These are phyloP conservation scores for Ceratobasidium sp. DNA, from an alignment of 1,284 basidiomycete species.

Conservation along the genomic window DNA sequence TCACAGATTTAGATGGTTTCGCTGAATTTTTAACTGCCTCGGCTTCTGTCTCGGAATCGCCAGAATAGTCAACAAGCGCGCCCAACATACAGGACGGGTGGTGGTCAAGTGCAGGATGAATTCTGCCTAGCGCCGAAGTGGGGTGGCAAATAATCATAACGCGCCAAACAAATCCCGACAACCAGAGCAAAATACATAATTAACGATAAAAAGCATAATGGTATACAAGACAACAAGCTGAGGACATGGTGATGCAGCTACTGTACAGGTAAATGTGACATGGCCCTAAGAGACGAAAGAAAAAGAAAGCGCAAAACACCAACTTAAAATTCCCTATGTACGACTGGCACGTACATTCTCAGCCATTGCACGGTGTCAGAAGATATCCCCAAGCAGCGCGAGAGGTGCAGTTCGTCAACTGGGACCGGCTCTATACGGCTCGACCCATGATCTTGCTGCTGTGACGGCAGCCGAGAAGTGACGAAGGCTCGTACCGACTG, in stretches of 20 bases:
- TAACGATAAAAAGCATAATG: not conserved
- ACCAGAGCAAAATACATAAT: not conserved
- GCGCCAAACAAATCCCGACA: not conserved
- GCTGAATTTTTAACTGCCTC: not conserved
- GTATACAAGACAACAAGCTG: not conserved
- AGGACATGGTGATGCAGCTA: not conserved
- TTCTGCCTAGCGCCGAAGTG: not conserved
- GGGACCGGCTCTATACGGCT: not conserved
- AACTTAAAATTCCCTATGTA: constrained; percentile 10
- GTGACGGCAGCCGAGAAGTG: not conserved
- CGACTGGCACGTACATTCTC: constrained; percentile 24
- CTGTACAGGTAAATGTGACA: not conserved
- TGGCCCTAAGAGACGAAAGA: not conserved
- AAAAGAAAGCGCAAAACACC: not conserved
- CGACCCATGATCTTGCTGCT: not conserved
- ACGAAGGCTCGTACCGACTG: constrained; percentile 14
- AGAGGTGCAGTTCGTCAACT: constrained; percentile 21
- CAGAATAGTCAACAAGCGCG: constrained; percentile 33
- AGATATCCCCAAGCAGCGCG: constrained; percentile 20
- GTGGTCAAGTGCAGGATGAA: not conserved
- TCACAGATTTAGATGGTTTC: not conserved
- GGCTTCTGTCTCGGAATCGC: constrained; percentile 14
- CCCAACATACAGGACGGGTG: constrained; percentile 1
- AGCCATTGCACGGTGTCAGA: constrained; percentile 29
- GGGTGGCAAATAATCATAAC: not conserved